A percentile compares a stretch with the other conserved stretches of the same genome.
Evolutionary conservation across 1,139 yeast genomes (phyloP).

Genomic region (Yamadazyma taylorii): DNA sequence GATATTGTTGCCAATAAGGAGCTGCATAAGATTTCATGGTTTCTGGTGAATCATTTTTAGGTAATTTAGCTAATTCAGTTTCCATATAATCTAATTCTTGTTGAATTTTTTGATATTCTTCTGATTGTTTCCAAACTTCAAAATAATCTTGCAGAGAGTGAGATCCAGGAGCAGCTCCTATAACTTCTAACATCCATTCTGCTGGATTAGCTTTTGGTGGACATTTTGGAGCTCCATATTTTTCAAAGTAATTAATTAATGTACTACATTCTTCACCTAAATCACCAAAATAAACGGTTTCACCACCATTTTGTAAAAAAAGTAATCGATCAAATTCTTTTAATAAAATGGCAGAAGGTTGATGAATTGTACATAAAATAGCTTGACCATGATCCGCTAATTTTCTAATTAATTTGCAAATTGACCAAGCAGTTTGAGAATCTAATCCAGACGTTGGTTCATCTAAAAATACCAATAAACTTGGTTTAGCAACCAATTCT

Average conservation of each 20-base stretch:
- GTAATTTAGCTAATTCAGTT: slow-evolving; percentile 39
- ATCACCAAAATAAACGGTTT: slow-evolving; percentile 80
- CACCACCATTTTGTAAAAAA: slow-evolving; percentile 72
- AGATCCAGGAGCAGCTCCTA: slow-evolving; percentile 81
- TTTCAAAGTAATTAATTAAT: slow-evolving; percentile 68
- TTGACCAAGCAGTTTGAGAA: slow-evolving; percentile 91
- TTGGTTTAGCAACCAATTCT: slow-evolving; percentile 84
- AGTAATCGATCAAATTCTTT: slow-evolving; percentile 75
- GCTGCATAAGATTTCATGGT: slow-evolving; percentile 44
- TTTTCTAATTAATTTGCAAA: slow-evolving; percentile 74
- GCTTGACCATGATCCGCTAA: slow-evolving; percentile 80
- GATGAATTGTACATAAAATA: slow-evolving; percentile 77
- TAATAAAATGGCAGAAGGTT: slow-evolving; percentile 73
- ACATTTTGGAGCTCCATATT: slow-evolving; percentile 64
- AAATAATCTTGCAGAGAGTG: slow-evolving; percentile 63
- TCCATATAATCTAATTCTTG: slow-evolving; percentile 47
- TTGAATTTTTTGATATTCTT: slow-evolving; percentile 48
- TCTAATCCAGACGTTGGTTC: slow-evolving; percentile 93
- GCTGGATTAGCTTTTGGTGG: slow-evolving; percentile 76
- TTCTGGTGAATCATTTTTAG: slow-evolving; percentile 34
- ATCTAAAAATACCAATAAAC: slow-evolving; percentile 73
- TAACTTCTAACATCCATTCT: slow-evolving; percentile 79
- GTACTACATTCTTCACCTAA: slow-evolving; percentile 64
- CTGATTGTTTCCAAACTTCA: slow-evolving; percentile 64
- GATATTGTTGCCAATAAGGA: slow-evolving; percentile 47